Percentiles rank a stretch among this genome's conserved stretches.
Evolutionary conservation across 1,284 basidiomycete genomes (phyloP).

Genomic region (Naganishia sp.): DNA sequence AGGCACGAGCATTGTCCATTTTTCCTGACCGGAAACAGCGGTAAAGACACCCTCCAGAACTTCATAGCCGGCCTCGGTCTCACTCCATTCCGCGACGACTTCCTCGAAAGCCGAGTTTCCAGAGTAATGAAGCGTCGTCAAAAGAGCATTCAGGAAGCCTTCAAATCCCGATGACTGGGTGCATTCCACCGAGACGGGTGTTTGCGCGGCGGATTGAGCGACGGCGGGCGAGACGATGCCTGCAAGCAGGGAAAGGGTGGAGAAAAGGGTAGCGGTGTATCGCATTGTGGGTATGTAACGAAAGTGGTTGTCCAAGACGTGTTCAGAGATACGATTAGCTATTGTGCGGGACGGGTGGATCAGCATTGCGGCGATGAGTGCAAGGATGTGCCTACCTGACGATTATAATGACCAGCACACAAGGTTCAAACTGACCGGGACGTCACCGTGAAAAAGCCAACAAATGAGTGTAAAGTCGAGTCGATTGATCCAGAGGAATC

Average conservation of each 20-base stretch:
- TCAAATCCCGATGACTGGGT: slow-evolving; percentile 25
- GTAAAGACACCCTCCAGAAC: slow-evolving; percentile 37
- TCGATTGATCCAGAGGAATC: not conserved
- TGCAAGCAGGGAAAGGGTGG: slow-evolving; percentile 12
- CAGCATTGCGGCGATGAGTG: not conserved
- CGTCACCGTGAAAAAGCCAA: not conserved
- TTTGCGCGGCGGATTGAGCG: slow-evolving; percentile 30
- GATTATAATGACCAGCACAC: slow-evolving; percentile 29
- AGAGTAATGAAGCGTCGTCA: slow-evolving; percentile 44
- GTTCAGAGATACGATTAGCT: slow-evolving; percentile 17
- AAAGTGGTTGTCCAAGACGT: not conserved
- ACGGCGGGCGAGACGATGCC: slow-evolving; percentile 6
- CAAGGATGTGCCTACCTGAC: slow-evolving; percentile 6
- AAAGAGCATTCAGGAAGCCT: slow-evolving; percentile 43
- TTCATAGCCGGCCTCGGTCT: slow-evolving; percentile 43
- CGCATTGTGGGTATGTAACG: slow-evolving; percentile 12
- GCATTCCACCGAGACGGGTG: slow-evolving; percentile 14
- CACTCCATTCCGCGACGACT: slow-evolving; percentile 41
- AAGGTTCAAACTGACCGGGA: slow-evolving; percentile 16
- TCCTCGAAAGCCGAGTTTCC: slow-evolving; percentile 46
- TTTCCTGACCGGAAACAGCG: slow-evolving; percentile 15
- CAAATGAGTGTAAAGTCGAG: no score
- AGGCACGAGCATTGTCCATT: slow-evolving; percentile 42
- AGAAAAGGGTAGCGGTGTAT: slow-evolving; percentile 26
- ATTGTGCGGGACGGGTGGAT: not conserved